Conservation (phyloP, 148 eudicot species). For the Persicaria maculosa region DNA sequence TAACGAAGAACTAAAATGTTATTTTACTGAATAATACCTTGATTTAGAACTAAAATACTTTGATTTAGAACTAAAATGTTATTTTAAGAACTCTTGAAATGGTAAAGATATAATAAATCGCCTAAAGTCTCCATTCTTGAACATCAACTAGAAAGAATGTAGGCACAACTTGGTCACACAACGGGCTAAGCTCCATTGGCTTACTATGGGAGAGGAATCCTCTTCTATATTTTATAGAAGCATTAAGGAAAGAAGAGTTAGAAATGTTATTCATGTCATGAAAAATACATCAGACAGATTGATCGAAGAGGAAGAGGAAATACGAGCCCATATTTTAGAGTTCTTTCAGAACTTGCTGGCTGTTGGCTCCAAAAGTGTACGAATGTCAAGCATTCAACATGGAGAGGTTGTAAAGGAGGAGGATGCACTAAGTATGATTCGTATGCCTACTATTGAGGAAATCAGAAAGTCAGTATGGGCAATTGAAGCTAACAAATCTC, state of each 20-base stretch:
- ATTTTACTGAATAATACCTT: too few species aligned
- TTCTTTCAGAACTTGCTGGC: too few species aligned
- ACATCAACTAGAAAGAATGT: too few species aligned
- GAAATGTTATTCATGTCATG: neutral
- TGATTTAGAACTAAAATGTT: too few species aligned
- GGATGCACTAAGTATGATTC: neutral
- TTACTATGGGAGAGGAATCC: neutral
- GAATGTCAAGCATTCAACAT: neutral
- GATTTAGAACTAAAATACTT: too few species aligned
- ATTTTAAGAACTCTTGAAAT: too few species aligned
- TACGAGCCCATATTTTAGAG: fast-evolving
- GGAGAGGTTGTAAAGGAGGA: neutral
- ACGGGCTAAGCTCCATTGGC: neutral
- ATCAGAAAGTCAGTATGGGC: neutral
- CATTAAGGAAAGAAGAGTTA: neutral
- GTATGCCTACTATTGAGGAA: neutral
- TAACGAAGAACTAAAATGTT: too few species aligned
- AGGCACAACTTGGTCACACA: too few species aligned
- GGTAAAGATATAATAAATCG: too few species aligned
- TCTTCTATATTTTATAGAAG: neutral
- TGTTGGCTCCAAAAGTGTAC: too few species aligned
- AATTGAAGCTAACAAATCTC: neutral
- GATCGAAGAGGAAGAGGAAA: neutral
- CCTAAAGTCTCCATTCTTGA: too few species aligned
- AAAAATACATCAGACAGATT: neutral